phyloP scores from a whole-genome alignment of 1,139 yeast genomes.

The Yamadazyma taylorii region DNA sequence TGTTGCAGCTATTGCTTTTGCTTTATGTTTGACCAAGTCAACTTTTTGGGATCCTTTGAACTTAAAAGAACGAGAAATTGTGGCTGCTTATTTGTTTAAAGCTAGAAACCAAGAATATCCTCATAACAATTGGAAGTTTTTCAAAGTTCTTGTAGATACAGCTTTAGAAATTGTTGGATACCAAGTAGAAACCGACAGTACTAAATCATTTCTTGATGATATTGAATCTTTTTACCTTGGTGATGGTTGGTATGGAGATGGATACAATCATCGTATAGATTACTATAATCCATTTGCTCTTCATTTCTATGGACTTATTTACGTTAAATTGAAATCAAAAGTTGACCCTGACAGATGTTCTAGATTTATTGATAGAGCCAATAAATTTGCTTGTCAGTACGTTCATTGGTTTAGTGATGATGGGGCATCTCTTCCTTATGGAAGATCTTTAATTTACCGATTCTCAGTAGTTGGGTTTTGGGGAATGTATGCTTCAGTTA shows the following conservation, averaged over 20 bases:
- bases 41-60: constrained; percentile 26
- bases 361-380: constrained; percentile 18
- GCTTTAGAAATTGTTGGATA: constrained; percentile 23
- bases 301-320: constrained; percentile 25
- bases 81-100: constrained; percentile 16
- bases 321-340: constrained; percentile 12
- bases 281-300: constrained; percentile 30
- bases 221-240: constrained; percentile 22
- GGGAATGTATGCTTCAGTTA: constrained; percentile 23
- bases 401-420: constrained; percentile 21
- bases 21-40: constrained; percentile 21
- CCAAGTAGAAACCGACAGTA: constrained; percentile 11
- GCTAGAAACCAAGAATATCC: constrained; percentile 17
- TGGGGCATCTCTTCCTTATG: constrained; percentile 26
- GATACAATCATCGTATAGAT: constrained; percentile 21
- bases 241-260: constrained; percentile 33
- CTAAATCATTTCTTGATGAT: constrained; percentile 17
- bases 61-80: constrained; percentile 16
- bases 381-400: constrained; percentile 20
- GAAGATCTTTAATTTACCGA: constrained; percentile 26
- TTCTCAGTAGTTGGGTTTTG: constrained; percentile 27
- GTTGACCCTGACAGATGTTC: constrained; percentile 16
- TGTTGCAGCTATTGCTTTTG: constrained; percentile 27
- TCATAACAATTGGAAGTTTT: constrained; percentile 26
- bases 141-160: constrained; percentile 23